Evolutionary conservation across 495 filamentous ascomycete species (phyloP), one percentile per base, ranked within the genome.

Genomic region (Oleoguttula mirabilis): DNA sequence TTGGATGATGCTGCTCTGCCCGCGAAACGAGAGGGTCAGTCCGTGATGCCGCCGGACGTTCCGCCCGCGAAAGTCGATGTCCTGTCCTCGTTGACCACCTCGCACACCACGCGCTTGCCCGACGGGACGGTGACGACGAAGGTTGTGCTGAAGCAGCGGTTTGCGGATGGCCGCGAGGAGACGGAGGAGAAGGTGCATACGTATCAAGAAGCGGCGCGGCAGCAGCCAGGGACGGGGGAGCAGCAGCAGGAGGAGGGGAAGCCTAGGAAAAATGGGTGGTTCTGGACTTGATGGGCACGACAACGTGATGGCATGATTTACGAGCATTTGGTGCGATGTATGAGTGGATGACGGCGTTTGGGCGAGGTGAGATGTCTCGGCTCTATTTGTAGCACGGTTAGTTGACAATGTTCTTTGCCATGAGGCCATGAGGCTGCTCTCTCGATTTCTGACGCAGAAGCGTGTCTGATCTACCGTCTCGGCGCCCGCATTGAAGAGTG

Each of bases 121-220:
- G 77, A 82, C 60, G 79, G 79, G 6, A 76, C 72, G 4, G 58
- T 77, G 4, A 65, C 71, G 34, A 82, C 72, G 3, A 75, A 66
- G 46, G 69, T 70, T n/a, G 59, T 73, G 10, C 57, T 75, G 10
- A 79, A 73, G 34, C 76, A 73, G 55, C 62, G 69, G 4, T 83
- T 73, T 51, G 64, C 71, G 0, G 77, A 83, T 64, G 79, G 79
- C 4, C 60, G 69, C 16, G 77, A 79, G 50, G 73, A 77, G 50
- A 71, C 51, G 20, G 68, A 72, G 5, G 69, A 72, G 47, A 62
- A 53, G 17, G 51, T 62, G 6, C 59, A 64, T 20, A 60, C 55
- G 7, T 36, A 34, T 17, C 48, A 21, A 10, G 45, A 50, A 22
- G 2, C 4, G 8, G 10, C 21, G 4, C 24, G 15, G 22, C 12